Evolutionary conservation across 371 early-diverging fungal species (phyloP).

Genomic region (Mucor indicus): DNA sequence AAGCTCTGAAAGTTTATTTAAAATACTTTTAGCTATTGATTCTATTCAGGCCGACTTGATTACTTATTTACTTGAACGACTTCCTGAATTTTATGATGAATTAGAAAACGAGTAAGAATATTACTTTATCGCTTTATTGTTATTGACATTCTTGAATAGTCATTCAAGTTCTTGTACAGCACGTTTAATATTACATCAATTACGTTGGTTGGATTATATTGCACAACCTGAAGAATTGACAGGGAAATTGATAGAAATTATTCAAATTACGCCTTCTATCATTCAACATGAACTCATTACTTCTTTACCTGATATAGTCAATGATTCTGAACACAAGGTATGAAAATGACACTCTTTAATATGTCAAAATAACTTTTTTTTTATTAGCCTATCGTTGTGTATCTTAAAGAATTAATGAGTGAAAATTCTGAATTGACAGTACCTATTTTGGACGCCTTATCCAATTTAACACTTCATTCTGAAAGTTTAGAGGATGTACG

Average conservation of each 20-base stretch:
- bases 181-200: slow-evolving; percentile 69
- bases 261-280: slow-evolving; percentile 58
- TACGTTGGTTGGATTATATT: slow-evolving; percentile 79
- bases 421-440: slow-evolving; percentile 62
- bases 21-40: slow-evolving; percentile 61
- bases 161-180: slow-evolving; percentile 54
- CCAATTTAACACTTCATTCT: slow-evolving; percentile 62
- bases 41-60: slow-evolving; percentile 59
- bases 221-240: slow-evolving; percentile 61
- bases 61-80: slow-evolving; percentile 59
- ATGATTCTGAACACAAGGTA: slow-evolving; percentile 73
- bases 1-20: slow-evolving; percentile 57
- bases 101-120: slow-evolving; percentile 45
- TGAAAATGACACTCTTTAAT: too few species aligned
- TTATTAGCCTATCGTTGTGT: slow-evolving; percentile 52
- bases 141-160: slow-evolving; percentile 12
- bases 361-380: too few species aligned
- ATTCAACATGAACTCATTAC: slow-evolving; percentile 77
- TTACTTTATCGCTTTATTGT: not conserved
- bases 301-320: slow-evolving; percentile 73
- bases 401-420: slow-evolving; percentile 64
- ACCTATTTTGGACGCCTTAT: slow-evolving; percentile 73
- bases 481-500: slow-evolving; percentile 55
- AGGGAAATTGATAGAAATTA: slow-evolving; percentile 69
- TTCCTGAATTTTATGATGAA: slow-evolving; percentile 64